Percentiles rank a stretch among this genome's conserved stretches.
Evolutionary conservation across 306 rosid species (phyloP).

Genomic region (Cicer judaicum): DNA sequence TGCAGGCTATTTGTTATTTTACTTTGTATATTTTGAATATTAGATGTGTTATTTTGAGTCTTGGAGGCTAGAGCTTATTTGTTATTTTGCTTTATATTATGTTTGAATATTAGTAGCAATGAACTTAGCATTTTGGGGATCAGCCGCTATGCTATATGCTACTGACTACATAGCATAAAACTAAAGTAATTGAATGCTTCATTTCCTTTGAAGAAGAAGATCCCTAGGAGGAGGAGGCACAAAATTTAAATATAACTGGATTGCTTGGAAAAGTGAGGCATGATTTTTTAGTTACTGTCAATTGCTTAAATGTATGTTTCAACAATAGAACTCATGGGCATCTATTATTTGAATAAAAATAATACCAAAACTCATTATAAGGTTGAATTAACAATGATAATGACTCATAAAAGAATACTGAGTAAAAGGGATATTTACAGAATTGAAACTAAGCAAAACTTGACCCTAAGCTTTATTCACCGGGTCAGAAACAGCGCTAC

Average conservation of each 20-base stretch:
- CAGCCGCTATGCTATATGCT: too few species aligned
- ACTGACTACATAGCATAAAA: not conserved
- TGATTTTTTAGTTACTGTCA: slow-evolving; percentile 33
- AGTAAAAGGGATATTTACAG: slow-evolving; percentile 61
- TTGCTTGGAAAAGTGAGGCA: not conserved
- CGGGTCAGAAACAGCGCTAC: slow-evolving; percentile 44
- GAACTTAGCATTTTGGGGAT: too few species aligned
- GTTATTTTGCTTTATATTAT: too few species aligned
- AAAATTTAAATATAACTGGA: slow-evolving; percentile 7
- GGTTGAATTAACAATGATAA: slow-evolving; percentile 44
- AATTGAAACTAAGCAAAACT: slow-evolving; percentile 49
- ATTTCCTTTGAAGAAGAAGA: not conserved
- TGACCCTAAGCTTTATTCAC: slow-evolving; percentile 44
- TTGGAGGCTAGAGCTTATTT: too few species aligned
- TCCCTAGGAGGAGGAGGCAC: not conserved
- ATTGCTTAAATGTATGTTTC: slow-evolving; percentile 46
- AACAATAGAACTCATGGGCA: slow-evolving; percentile 51
- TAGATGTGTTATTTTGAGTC: too few species aligned
- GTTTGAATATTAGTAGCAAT: too few species aligned
- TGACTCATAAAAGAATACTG: slow-evolving; percentile 25
- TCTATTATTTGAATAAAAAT: slow-evolving; percentile 43
- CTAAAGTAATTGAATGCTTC: not conserved
- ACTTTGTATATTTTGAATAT: too few species aligned
- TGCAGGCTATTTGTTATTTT: too few species aligned
- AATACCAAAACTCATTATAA: slow-evolving; percentile 43